These are phyloP conservation scores for Boechera retrofracta DNA, from an alignment of 345 rosid genomes.

Conservation along the genomic window DNA sequence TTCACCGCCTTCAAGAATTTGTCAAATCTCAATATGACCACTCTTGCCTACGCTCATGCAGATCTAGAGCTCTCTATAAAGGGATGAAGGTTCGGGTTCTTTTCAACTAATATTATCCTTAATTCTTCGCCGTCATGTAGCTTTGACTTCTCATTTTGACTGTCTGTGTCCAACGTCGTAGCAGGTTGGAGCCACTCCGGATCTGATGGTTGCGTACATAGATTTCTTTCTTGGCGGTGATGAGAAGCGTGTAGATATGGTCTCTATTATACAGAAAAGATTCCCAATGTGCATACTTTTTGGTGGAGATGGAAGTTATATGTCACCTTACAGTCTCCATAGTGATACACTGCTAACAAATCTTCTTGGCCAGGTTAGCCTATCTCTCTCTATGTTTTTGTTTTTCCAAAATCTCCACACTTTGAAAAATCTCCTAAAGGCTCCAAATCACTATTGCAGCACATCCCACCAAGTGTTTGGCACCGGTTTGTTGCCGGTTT, in stretches of 20 bases:
- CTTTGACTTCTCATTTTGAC: slow-evolving; percentile 8
- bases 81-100: slow-evolving; percentile 87
- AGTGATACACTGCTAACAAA: slow-evolving; percentile 78
- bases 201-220: slow-evolving; percentile 90
- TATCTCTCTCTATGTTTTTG: slow-evolving; percentile 23
- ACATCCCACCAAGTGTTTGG: slow-evolving; percentile 92
- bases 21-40: slow-evolving; percentile 98
- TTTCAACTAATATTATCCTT: slow-evolving; percentile 20
- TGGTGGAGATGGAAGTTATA: slow-evolving; percentile 97
- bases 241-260: slow-evolving; percentile 95
- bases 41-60: slow-evolving; percentile 97
- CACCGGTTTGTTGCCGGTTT: slow-evolving; percentile 93
- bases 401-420: not conserved
- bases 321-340: slow-evolving; percentile 92
- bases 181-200: slow-evolving; percentile 97
- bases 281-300: slow-evolving; percentile 96
- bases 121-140: slow-evolving; percentile 18
- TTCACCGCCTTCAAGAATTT: slow-evolving; percentile 93
- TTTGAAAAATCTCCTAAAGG: slow-evolving; percentile 21
- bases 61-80: slow-evolving; percentile 96
- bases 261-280: slow-evolving; percentile 80
- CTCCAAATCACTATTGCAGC: slow-evolving; percentile 53
- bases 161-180: slow-evolving; percentile 34
- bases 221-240: slow-evolving; percentile 99
- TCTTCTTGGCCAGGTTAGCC: slow-evolving; percentile 92